Base-by-base conservation (phyloP, 2,329 filamentous ascomycete genomes). In the Drechslerella dactyloides region DNA sequence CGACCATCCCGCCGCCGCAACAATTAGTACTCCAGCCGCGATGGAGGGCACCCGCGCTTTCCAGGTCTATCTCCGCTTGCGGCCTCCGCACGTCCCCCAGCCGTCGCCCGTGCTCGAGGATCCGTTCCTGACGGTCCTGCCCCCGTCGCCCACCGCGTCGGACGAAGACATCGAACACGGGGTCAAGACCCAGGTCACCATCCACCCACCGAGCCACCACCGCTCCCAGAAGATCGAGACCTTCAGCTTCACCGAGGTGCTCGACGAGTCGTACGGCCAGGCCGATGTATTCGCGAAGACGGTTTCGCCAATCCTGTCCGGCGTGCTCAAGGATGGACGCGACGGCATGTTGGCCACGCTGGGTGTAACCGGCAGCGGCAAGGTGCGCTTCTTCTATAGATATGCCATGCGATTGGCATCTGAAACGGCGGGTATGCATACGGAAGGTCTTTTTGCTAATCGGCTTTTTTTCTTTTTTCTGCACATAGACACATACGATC, bases 331-430 rank as follows among this genome's bases (percentile, higher is more conserved):
- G 21, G 82, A 86, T 50, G 88, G 89, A 35, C 86, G 88, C 56
- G 89, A 94, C 74, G 91, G 92, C 17, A 82, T 97, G 63, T 82
- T 99, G 60, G 94, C 94, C 30, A 97, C 94, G 5, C 80, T 99
- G 66, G 94, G 94, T 15, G 92, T 97, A 48, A 97, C 93, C 6
- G 94, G 94, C 11, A 97, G 93, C 55, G 94, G 94, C 79, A 99
- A 99, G 87, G 93, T 96, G 40, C n/a, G 24, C 15, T 19, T 77
- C 51, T 58, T 19, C 3, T 42, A 42, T 7, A 33, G 27, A 37
- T 11, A 23, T 21, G 4, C 17, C 19, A 24, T 33, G 17, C 35
- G 54, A 37, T 23, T 48, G 33, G 10, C 30, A 33, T 65, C 19
- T 64, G 40, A n/a, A 33, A 15, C 23, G 62, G n/a, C n/a, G n/a